phyloP scores from a whole-genome alignment of 257 asterid species.

The Anisodus tanguticus region DNA sequence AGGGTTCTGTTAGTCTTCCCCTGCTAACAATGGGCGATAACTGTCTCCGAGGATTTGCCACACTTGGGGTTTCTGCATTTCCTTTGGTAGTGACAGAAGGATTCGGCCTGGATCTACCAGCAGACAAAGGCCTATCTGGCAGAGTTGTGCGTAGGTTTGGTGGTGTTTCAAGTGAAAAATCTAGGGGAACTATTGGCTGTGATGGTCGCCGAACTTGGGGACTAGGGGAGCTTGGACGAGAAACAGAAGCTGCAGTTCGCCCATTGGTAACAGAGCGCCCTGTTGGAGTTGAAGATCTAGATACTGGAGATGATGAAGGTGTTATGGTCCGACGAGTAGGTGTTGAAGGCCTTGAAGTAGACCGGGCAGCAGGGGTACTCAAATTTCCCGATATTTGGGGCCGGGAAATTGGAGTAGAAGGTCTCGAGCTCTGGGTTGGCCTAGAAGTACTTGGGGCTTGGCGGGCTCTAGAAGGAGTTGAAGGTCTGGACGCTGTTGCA shows the following conservation, averaged over 20 bases:
- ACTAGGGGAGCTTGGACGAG: conserved; percentile 97
- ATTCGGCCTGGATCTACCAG: conserved; percentile 94
- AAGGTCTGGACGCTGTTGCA: conserved; percentile 70
- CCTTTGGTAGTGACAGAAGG: conserved; percentile 58
- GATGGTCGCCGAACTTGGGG: conserved; percentile 74
- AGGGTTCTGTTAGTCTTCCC: conserved; percentile 78
- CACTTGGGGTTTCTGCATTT: conserved; percentile 54
- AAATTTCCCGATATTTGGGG: conserved; percentile 63
- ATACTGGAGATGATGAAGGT: conserved; percentile 60
- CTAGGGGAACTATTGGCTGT: conserved; percentile 74
- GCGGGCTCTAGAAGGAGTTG: conserved; percentile 84
- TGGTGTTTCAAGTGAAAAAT: conserved; percentile 91
- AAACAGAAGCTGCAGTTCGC: conserved; percentile 59
- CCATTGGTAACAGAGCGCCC: conserved; percentile 62
- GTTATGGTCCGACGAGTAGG: conserved; percentile 81
- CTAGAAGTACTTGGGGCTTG: conserved; percentile 61
- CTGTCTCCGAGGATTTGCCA: conserved; percentile 60
- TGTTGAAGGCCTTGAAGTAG: conserved; percentile 90
- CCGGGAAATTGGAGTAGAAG: conserved; percentile 97
- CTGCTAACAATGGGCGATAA: conserved; percentile 77
- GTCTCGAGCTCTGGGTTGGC: conserved; percentile 80
- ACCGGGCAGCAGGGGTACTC: conserved; percentile 59
- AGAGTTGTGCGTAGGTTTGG: conserved; percentile 91
- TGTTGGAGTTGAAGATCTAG: conserved; percentile 67
- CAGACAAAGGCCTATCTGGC: conserved; percentile 92